phyloP scores from a whole-genome alignment of 495 filamentous ascomycete species.

The Pyrenula aspistea region DNA sequence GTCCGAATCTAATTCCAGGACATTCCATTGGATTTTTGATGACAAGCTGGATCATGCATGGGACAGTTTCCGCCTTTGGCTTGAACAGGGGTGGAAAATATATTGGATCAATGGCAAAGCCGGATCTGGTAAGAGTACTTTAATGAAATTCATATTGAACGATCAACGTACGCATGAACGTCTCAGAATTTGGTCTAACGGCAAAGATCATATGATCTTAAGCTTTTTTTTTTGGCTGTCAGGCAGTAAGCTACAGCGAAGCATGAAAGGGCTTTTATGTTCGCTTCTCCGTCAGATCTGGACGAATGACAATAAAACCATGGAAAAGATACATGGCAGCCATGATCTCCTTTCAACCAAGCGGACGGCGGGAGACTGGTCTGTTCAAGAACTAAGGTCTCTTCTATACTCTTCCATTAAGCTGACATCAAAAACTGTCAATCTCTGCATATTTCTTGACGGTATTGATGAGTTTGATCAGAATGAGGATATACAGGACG shows the following conservation, averaged over 20 bases:
- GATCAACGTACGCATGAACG: conserved; percentile 7
- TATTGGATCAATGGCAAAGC: conserved; percentile 28
- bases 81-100: conserved; percentile 12
- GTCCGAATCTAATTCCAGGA: background rate
- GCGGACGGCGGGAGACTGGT: background rate
- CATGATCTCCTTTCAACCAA: background rate
- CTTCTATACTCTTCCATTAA: background rate
- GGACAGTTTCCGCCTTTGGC: conserved; percentile 16
- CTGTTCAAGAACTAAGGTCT: background rate
- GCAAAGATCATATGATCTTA: conserved; percentile 16
- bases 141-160: conserved; percentile 26
- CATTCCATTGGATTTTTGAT: background rate
- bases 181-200: conserved; percentile 13
- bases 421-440: background rate
- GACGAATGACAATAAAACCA: conserved; percentile 1
- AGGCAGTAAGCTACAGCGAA: conserved; percentile 24
- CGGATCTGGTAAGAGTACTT: conserved; percentile 33
- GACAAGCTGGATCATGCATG: background rate
- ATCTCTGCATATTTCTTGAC: conserved; percentile 36
- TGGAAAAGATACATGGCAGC: conserved; percentile 2
- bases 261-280: conserved; percentile 27
- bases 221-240: conserved; percentile 35
- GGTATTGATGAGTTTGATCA: conserved; percentile 32
- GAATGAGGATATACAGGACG: conserved; percentile 1
- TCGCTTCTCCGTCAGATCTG: conserved; percentile 27